Percentiles rank a stretch among this genome's conserved stretches.
Evolutionary conservation across 768 basidiomycete species (phyloP).

Genomic region (Tephrocybe sp.): DNA sequence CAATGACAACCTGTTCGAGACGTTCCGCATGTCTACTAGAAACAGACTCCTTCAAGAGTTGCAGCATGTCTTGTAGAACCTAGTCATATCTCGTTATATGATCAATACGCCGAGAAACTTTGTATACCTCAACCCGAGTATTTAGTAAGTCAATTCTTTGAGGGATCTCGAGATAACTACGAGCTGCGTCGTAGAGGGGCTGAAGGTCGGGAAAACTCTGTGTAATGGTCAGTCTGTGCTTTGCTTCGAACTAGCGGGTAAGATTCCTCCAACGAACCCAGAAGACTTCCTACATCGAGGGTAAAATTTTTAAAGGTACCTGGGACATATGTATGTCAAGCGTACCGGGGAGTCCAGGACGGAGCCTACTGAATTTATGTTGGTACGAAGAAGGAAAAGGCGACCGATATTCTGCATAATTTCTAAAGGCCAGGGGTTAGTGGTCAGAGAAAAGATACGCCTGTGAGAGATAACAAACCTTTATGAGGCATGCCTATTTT

Average conservation of each 20-base stretch:
- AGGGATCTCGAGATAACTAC: constrained; percentile 93
- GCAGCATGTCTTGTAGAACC: constrained; percentile 97
- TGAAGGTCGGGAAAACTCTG: constrained; percentile 94
- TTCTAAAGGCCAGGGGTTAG: constrained; percentile 42
- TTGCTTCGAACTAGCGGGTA: background rate
- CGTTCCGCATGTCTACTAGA: constrained; percentile 89
- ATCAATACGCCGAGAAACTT: background rate
- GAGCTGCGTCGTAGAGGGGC: constrained; percentile 90
- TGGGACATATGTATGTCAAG: background rate
- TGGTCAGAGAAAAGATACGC: constrained; percentile 2
- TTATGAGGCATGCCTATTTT: constrained; percentile 91
- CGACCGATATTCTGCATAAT: constrained; percentile 99
- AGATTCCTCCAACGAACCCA: constrained; percentile 60
- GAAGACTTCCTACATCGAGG: constrained; percentile 73
- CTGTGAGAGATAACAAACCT: constrained; percentile 39
- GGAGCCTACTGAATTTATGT: constrained; percentile 94
- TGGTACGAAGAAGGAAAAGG: constrained; percentile 89
- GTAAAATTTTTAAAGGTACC: constrained; percentile 7
- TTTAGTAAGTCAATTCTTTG: constrained; percentile 92
- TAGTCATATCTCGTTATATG: constrained; percentile 25
- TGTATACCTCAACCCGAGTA: constrained; percentile 83
- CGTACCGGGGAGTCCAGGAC: constrained; percentile 90
- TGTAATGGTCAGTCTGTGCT: constrained; percentile 4
- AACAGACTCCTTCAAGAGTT: constrained; percentile 92
- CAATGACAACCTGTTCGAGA: constrained; percentile 91